Percentiles rank a stretch among this genome's conserved stretches.
These are phyloP conservation scores for Trichoderma atrobrunneum DNA, from an alignment of 2,329 filamentous ascomycete species.

Conservation along the genomic window DNA sequence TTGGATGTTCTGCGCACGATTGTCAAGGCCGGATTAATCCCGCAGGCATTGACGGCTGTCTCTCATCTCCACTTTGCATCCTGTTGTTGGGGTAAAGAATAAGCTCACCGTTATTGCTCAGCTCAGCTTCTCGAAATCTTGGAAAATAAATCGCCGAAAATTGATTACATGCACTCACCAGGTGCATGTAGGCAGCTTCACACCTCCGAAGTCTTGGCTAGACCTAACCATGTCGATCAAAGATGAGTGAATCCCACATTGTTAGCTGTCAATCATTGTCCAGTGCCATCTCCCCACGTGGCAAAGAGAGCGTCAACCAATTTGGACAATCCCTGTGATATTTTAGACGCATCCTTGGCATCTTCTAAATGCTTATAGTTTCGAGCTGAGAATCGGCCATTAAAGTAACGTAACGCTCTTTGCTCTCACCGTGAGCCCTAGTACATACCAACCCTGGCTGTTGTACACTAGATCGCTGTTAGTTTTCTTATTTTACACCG, in stretches of 20 bases:
- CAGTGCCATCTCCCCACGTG: not conserved
- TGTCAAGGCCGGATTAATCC: not conserved
- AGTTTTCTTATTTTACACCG: not conserved
- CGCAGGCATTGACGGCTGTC: not conserved
- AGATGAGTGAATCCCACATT: not conserved
- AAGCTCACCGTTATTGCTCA: not conserved
- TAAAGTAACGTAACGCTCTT: not conserved
- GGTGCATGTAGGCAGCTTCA: no score
- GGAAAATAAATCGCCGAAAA: not conserved
- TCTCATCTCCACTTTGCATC: not conserved
- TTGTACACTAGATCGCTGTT: not conserved
- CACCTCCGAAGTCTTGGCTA: not conserved
- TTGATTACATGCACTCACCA: not conserved
- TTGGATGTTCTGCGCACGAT: not conserved
- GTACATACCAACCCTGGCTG: not conserved
- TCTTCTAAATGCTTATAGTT: not conserved
- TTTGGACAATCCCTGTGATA: not conserved
- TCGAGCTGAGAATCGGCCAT: not conserved
- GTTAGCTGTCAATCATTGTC: not conserved
- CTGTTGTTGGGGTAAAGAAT: not conserved
- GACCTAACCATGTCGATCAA: not conserved
- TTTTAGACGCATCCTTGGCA: not conserved
- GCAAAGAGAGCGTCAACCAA: not conserved
- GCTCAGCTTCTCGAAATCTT: not conserved
- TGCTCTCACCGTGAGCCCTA: not conserved